Percentiles rank a stretch among this genome's conserved stretches.
phyloP scores from a whole-genome alignment of 1,139 yeast species.

The Suhomyces yuchorum region DNA sequence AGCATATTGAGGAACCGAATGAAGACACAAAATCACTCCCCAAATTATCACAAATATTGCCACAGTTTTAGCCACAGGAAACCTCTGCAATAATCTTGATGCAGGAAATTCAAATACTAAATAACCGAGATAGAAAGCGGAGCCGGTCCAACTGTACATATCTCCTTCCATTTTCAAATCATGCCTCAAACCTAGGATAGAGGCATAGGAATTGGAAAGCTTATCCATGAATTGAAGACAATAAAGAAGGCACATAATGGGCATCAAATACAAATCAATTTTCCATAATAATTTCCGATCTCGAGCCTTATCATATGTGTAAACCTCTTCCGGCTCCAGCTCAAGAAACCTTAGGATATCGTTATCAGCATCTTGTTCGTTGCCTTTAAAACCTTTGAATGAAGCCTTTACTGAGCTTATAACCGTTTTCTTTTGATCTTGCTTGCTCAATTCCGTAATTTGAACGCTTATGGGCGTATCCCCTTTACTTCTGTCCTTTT shows the following conservation, averaged over 20 bases:
- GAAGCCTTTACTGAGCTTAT: background rate
- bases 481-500: background rate
- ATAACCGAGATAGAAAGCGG: conserved; percentile 58
- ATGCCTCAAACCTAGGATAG: conserved; percentile 57
- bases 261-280: conserved; percentile 54
- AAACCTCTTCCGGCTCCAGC: background rate
- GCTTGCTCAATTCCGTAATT: background rate
- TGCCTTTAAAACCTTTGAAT: background rate
- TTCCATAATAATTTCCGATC: conserved; percentile 40
- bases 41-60: conserved; percentile 43
- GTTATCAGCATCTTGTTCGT: background rate
- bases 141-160: conserved; percentile 58
- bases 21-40: conserved; percentile 48
- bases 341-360: background rate
- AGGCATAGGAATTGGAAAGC: conserved; percentile 56
- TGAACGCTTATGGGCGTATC: background rate
- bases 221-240: conserved; percentile 68
- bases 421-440: background rate
- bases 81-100: conserved; percentile 40
- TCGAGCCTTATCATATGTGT: conserved; percentile 7
- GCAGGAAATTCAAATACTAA: conserved; percentile 51
- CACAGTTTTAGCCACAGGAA: conserved; percentile 44
- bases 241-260: conserved; percentile 57
- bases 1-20: conserved; percentile 42
- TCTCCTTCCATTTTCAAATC: conserved; percentile 53